Evolutionary conservation across 2,329 filamentous ascomycete genomes (phyloP).

Genomic region (Scytalidium sp.): DNA sequence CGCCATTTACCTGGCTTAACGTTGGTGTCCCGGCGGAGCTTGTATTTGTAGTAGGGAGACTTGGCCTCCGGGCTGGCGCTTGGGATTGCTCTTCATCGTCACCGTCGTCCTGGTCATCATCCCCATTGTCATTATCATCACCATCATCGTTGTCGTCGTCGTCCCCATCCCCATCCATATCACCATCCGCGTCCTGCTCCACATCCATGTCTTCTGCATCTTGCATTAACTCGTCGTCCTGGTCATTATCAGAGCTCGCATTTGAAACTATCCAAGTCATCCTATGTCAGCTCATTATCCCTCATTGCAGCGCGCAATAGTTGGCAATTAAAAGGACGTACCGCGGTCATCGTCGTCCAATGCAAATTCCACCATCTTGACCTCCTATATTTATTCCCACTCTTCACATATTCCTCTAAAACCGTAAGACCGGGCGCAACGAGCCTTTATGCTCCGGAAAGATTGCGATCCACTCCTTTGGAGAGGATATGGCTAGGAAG

Average conservation of each 20-base stretch:
- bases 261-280: slow-evolving; percentile 30
- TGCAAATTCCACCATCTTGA: slow-evolving; percentile 25
- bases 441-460: no score
- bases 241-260: slow-evolving; percentile 47
- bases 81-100: slow-evolving; percentile 40
- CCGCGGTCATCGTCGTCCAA: slow-evolving; percentile 30
- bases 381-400: slow-evolving; percentile 3
- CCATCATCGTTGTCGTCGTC: slow-evolving; percentile 28
- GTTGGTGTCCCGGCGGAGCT: slow-evolving; percentile 23
- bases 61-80: slow-evolving; percentile 21
- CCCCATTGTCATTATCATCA: slow-evolving; percentile 30
- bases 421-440: no score
- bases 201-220: slow-evolving; percentile 34
- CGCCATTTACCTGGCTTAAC: slow-evolving; percentile 20
- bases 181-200: slow-evolving; percentile 27
- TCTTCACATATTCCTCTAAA: slow-evolving; percentile 12
- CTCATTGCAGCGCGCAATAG: neutral
- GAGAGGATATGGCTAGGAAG: no score
- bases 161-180: slow-evolving; percentile 30
- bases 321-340: slow-evolving; percentile 6
- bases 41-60: slow-evolving; percentile 20
- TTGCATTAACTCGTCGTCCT: slow-evolving; percentile 55
- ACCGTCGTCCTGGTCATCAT: slow-evolving; percentile 54
- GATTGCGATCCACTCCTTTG: no score
- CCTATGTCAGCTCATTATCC: neutral